Evolutionary conservation across 495 filamentous ascomycete genomes (phyloP).

Genomic region (Lasiosphaeria miniovina): DNA sequence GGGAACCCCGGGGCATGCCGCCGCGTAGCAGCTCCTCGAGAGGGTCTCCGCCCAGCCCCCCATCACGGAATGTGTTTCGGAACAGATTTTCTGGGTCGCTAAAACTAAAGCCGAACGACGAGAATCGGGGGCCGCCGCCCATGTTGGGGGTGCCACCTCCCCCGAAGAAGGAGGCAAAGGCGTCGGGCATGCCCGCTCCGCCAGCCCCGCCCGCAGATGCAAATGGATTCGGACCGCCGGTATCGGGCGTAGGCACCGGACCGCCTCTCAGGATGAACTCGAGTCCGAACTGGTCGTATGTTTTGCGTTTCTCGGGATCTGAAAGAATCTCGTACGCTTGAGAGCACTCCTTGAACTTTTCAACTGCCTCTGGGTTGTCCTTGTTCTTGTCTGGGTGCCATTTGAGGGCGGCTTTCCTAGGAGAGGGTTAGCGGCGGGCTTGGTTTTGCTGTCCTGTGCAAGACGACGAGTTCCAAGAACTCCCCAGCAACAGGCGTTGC

Average conservation of each 20-base stretch:
- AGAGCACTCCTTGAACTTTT: conserved; percentile 93
- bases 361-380: conserved; percentile 74
- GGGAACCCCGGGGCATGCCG: conserved; percentile 27
- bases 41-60: conserved; percentile 46
- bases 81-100: conserved; percentile 83
- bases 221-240: conserved; percentile 47
- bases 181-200: conserved; percentile 33
- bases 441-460: background rate
- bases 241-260: conserved; percentile 57
- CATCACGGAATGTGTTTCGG: conserved; percentile 67
- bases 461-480: background rate
- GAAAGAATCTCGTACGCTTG: conserved; percentile 98
- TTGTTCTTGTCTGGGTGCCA: conserved; percentile 98
- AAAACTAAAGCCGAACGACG: conserved; percentile 69
- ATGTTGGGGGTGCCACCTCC: conserved; percentile 20
- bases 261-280: conserved; percentile 90
- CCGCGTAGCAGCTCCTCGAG: conserved; percentile 31
- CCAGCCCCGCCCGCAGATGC: conserved; percentile 41
- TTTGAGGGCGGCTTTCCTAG: conserved; percentile 83
- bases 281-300: conserved; percentile 91
- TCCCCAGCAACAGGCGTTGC: too few species aligned
- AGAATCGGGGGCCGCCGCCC: conserved; percentile 53
- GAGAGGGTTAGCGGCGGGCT: conserved; percentile 20
- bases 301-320: conserved; percentile 94
- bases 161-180: conserved; percentile 28